A percentile compares a stretch with the other conserved stretches of the same genome.
phyloP scores from a whole-genome alignment of 2,329 filamentous ascomycete genomes.

The Teratosphaeria viscida region DNA sequence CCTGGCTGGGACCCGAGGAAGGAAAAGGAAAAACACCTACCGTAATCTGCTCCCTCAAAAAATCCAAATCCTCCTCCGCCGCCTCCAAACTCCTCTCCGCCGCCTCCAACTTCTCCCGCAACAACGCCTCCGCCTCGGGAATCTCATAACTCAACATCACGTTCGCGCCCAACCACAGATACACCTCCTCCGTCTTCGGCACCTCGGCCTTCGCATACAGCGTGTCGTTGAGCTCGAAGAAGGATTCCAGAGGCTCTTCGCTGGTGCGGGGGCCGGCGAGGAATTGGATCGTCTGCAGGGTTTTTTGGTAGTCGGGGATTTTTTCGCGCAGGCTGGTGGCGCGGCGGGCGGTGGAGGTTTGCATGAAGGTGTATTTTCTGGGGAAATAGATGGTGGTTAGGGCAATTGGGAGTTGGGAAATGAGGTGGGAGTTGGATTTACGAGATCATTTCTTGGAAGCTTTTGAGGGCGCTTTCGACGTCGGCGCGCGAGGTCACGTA shows the following conservation, averaged over 20 bases:
- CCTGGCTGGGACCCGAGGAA: not conserved
- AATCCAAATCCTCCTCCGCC: slow-evolving; percentile 93
- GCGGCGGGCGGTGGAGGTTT: slow-evolving; percentile 79
- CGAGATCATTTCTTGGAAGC: slow-evolving; percentile 91
- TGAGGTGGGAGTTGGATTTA: slow-evolving; percentile 31
- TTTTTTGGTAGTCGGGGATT: slow-evolving; percentile 95
- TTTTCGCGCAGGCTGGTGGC: slow-evolving; percentile 79
- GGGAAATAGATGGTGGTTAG: slow-evolving; percentile 10
- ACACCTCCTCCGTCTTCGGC: slow-evolving; percentile 77
- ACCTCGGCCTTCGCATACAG: slow-evolving; percentile 82
- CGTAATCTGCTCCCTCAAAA: slow-evolving; percentile 91
- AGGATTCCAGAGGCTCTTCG: slow-evolving; percentile 65
- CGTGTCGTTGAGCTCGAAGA: slow-evolving; percentile 94
- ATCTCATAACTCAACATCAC: slow-evolving; percentile 96
- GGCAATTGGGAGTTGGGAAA: not conserved
- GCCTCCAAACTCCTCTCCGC: slow-evolving; percentile 74
- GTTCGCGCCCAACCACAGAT: slow-evolving; percentile 96
- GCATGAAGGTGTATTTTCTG: slow-evolving; percentile 99
- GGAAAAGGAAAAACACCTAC: slow-evolving; percentile 39
- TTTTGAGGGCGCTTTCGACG: slow-evolving; percentile 69
- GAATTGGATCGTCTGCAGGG: slow-evolving; percentile 81
- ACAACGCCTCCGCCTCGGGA: slow-evolving; percentile 69
- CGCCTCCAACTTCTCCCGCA: slow-evolving; percentile 65
- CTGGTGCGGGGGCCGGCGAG: slow-evolving; percentile 50
- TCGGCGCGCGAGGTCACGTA: slow-evolving; percentile 70